These are phyloP conservation scores for Colletotrichum cuscutae DNA, from an alignment of 2,329 filamentous ascomycete genomes.

Conservation along the genomic window DNA sequence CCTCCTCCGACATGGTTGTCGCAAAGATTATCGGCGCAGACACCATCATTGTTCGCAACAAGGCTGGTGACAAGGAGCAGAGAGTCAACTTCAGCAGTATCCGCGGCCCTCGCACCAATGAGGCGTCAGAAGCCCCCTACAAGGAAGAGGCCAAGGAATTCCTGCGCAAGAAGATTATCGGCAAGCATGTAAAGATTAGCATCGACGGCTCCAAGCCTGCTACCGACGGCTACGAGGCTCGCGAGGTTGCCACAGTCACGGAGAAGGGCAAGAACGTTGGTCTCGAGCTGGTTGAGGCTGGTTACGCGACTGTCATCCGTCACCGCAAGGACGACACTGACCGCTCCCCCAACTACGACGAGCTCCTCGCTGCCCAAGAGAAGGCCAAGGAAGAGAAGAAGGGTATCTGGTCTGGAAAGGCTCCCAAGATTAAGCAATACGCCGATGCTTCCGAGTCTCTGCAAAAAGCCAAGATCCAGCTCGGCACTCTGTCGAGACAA, in stretches of 20 bases:
- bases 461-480: constrained; percentile 95
- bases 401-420: constrained; percentile 94
- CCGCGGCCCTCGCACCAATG: constrained; percentile 88
- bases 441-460: constrained; percentile 91
- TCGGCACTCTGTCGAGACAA: constrained; percentile 87
- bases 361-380: constrained; percentile 83
- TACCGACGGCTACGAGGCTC: constrained; percentile 90
- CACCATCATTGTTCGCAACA: constrained; percentile 86
- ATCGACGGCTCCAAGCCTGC: constrained; percentile 93
- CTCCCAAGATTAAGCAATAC: constrained; percentile 83
- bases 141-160: constrained; percentile 96
- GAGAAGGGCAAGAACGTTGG: constrained; percentile 89
- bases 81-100: constrained; percentile 93
- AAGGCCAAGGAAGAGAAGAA: constrained; percentile 87
- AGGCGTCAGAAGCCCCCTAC: constrained; percentile 89
- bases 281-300: constrained; percentile 86
- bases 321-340: constrained; percentile 96
- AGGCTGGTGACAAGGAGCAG: constrained; percentile 83
- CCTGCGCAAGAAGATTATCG: constrained; percentile 90
- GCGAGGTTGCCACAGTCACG: constrained; percentile 90
- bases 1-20: constrained; percentile 78
- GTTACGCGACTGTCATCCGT: constrained; percentile 92
- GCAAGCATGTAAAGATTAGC: constrained; percentile 90
- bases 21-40: constrained; percentile 89
- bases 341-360: constrained; percentile 92